Conservation (phyloP, 2,329 filamentous ascomycete genomes). For the Nectriaceae sp. region DNA sequence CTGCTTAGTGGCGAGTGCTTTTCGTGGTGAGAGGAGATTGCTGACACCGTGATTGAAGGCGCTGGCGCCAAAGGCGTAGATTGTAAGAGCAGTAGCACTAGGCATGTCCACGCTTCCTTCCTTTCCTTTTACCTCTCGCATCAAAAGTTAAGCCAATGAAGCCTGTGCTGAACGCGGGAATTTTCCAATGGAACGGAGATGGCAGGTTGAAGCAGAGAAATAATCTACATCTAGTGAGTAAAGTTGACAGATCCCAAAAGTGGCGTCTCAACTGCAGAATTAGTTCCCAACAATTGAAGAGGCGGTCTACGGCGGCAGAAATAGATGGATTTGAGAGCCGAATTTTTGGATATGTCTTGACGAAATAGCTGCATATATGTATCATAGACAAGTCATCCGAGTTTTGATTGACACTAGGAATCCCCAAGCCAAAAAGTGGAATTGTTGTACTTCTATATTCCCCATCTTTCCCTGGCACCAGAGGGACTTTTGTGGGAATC, state of each 20-base stretch:
- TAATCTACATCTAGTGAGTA: neutral
- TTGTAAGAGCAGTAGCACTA: slow-evolving; percentile 5
- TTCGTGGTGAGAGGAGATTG: slow-evolving; percentile 13
- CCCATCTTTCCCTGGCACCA: too few relatives aligned
- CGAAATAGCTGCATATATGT: too few relatives aligned
- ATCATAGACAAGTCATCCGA: too few relatives aligned
- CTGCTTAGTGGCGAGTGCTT: slow-evolving; percentile 13
- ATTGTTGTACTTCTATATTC: too few relatives aligned
- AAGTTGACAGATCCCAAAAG: neutral
- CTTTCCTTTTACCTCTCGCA: neutral
- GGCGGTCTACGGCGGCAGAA: neutral
- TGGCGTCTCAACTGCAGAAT: neutral
- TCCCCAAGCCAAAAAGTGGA: too few relatives aligned
- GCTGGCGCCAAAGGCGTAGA: slow-evolving; percentile 15
- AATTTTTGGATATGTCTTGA: too few relatives aligned
- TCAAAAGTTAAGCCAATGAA: neutral
- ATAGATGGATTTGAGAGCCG: neutral
- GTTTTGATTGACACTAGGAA: too few relatives aligned
- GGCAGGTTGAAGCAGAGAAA: neutral
- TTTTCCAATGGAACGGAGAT: too few relatives aligned
- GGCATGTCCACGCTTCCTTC: slow-evolving; percentile 1
- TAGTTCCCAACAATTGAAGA: neutral
- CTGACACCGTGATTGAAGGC: slow-evolving; percentile 15
- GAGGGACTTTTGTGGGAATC: too few relatives aligned
- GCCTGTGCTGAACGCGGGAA: neutral